Evolutionary conservation across 345 rosid species (phyloP).

Genomic region (Gossypium thurberi): DNA sequence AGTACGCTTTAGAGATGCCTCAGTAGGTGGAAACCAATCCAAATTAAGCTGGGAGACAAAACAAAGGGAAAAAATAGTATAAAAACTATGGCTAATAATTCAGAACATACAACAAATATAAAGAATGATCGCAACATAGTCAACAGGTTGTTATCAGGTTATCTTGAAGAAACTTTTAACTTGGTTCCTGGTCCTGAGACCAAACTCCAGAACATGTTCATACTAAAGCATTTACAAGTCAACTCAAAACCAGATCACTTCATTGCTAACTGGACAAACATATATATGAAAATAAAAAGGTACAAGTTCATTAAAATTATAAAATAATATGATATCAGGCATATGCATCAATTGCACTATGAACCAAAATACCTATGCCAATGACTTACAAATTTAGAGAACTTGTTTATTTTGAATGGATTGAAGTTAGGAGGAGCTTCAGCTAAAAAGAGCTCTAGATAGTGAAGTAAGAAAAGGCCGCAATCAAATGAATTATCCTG

Average conservation of each 20-base stretch:
- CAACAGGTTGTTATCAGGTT: background rate
- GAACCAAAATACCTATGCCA: background rate
- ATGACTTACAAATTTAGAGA: slow-evolving; percentile 75
- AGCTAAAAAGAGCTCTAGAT: slow-evolving; percentile 79
- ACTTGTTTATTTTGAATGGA: slow-evolving; percentile 64
- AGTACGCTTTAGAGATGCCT: slow-evolving; percentile 89
- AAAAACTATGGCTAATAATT: background rate
- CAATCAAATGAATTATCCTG: slow-evolving; percentile 96
- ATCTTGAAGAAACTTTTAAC: background rate
- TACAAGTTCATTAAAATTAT: background rate
- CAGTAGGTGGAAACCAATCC: slow-evolving; percentile 86
- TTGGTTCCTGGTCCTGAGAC: background rate
- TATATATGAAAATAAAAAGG: background rate
- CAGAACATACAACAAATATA: slow-evolving; percentile 8
- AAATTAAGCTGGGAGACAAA: slow-evolving; percentile 51
- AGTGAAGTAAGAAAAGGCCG: slow-evolving; percentile 92
- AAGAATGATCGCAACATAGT: slow-evolving; percentile 4
- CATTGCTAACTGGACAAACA: background rate
- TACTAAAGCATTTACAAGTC: background rate
- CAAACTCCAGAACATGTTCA: background rate
- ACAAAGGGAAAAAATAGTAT: slow-evolving; percentile 14
- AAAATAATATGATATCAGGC: background rate
- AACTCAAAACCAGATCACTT: background rate
- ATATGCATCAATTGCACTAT: background rate
- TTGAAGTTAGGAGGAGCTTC: slow-evolving; percentile 74